Percentiles rank a stretch among this genome's conserved stretches.
Evolutionary conservation across 1,284 basidiomycete species (phyloP).

Genomic region (Inonotus hispidus): DNA sequence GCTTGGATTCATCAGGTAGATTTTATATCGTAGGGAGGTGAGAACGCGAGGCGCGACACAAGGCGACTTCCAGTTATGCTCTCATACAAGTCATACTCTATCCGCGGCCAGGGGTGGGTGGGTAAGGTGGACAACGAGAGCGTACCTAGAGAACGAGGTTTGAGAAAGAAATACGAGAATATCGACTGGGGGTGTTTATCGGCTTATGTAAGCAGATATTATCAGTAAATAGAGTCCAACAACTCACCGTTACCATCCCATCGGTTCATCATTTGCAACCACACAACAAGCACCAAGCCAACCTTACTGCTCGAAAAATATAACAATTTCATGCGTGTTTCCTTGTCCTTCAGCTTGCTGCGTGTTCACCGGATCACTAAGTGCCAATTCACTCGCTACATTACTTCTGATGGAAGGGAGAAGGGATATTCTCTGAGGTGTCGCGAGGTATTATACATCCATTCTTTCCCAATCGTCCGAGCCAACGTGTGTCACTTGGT

Average conservation of each 20-base stretch:
- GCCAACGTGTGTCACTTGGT: neutral
- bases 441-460: slow-evolving; percentile 1
- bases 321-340: neutral
- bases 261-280: neutral
- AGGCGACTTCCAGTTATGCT: neutral
- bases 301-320: neutral
- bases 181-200: no score
- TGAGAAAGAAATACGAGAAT: no score
- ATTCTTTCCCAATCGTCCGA: neutral
- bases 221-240: neutral
- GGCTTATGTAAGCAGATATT: neutral
- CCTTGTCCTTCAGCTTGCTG: neutral
- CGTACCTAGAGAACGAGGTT: neutral
- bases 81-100: neutral
- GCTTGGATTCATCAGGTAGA: neutral
- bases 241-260: neutral
- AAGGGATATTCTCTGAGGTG: neutral
- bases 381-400: no score
- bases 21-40: neutral
- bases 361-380: no score
- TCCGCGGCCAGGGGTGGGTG: no score
- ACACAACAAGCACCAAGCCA: neutral
- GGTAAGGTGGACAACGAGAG: no score
- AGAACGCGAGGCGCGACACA: neutral
- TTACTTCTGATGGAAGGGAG: no score